These are phyloP conservation scores for Paecilomyces dactylethromorphus DNA, from an alignment of 2,329 filamentous ascomycete species.

Conservation along the genomic window DNA sequence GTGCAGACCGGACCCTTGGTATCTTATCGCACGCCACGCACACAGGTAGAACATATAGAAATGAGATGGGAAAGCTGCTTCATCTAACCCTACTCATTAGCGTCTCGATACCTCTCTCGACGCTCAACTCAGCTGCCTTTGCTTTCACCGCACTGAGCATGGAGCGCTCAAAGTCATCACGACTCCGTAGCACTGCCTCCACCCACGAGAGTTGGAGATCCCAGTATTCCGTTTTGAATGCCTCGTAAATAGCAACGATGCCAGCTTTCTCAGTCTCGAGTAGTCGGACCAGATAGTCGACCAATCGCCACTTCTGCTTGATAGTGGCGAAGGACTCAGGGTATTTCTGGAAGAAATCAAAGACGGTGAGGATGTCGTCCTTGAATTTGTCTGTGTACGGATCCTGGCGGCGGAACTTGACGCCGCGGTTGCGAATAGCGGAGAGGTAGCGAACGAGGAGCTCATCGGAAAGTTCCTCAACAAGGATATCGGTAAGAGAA, in stretches of 20 bases:
- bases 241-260: constrained; percentile 71
- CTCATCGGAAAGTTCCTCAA: constrained; percentile 89
- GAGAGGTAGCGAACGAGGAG: constrained; percentile 79
- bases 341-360: constrained; percentile 75
- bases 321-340: constrained; percentile 66
- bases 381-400: constrained; percentile 90
- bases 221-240: constrained; percentile 83
- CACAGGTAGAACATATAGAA: neutral
- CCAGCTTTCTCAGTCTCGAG: constrained; percentile 67
- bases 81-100: constrained; percentile 89
- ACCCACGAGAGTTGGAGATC: constrained; percentile 94
- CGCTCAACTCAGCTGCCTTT: constrained; percentile 76
- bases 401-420: constrained; percentile 79
- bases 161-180: constrained; percentile 89
- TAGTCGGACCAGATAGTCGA: constrained; percentile 74
- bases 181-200: constrained; percentile 74
- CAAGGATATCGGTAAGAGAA: constrained; percentile 80
- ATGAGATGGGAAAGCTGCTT: constrained; percentile 46
- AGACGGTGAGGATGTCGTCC: constrained; percentile 84
- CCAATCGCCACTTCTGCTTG: constrained; percentile 87
- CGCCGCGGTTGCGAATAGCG: constrained; percentile 79
- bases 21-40: neutral
- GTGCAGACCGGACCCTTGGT: neutral
- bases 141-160: constrained; percentile 87
- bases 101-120: constrained; percentile 76